Evolutionary conservation across 2,329 filamentous ascomycete species (phyloP), one percentile per base, ranked within the genome.

Genomic region (Pyrenochaeta sp.): DNA sequence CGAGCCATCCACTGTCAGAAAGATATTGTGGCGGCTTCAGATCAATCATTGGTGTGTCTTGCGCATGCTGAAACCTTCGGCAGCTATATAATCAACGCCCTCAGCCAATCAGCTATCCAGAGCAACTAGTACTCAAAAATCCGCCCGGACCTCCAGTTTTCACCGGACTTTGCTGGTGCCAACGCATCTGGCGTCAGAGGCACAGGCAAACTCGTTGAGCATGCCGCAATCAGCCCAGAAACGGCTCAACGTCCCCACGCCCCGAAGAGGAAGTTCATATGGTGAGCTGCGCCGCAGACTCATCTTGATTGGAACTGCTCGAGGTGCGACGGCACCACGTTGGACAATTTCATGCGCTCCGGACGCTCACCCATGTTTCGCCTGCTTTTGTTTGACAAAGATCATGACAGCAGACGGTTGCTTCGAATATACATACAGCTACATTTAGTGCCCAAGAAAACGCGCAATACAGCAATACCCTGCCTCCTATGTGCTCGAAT

Each of bases 91-190:
- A 23, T 24, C 20, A 18, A 7, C 6, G 7, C n/a, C 5, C n/a
- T 6, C 35, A 39, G 7, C 46, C 36, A 49, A 44, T 35, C 37
- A 43, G 15, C 27, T 10, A 27, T 3, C 28, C 7, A n/a, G 7
- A 19, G 20, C 19, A 19, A 19, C 35, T 4, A 26, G 13, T 42
- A 27, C 29, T 11, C 21, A 19, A 35, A 40, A 43, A 15, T n/a
- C n/a, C 15, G 19, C 22, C 34, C 22, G 20, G 34, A 10, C 37
- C 22, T 40, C 14, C 8, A 20, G 20, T 26, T 32, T 29, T 29
- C 34, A 30, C 41, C 24, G 23, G 14, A 32, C 28, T 34, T 47
- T 43, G 47, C 46, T 47, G 50, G 46, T 47, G 50, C 50, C 50
- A 49, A 26, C 42, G 27, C 45, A 53, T 44, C 14, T 6, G 30